Evolutionary conservation across 1,284 basidiomycete genomes (phyloP), one percentile per base, ranked within the genome.

Genomic region (Pyrrhoderma noxium): DNA sequence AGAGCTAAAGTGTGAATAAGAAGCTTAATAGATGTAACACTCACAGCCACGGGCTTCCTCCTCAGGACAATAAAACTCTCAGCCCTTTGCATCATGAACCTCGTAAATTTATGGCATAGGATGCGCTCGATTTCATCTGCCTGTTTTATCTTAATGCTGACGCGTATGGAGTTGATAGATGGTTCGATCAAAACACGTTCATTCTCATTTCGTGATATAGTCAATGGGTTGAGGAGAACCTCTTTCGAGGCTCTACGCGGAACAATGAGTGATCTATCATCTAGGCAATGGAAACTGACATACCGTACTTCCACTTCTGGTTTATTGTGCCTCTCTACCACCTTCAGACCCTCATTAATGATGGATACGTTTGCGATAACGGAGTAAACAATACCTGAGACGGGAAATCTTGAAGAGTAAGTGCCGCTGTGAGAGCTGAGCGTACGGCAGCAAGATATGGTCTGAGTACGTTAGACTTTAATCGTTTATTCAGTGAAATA

Each of bases 111-210:
- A 73, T 97, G 92, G 64, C 93, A 96, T 40, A 99, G 73, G 60
- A 99, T 96, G 54, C 89, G 82, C 68, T 99, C 96, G 59, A 97
- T 97, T 71, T 99, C 96, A 69, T 99, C 96, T 23, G 96, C 94
- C 66, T 99, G 96, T 70, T 99, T 99, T 69, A 99, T 98, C 70
- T 85, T 90, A 72, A 99, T 98, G 67, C 86, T 91, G 57, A 99
- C 74, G 27, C 96, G 85, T 63, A 99, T 89, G 1, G 93, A 96
- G 72, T 99, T 99, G 70, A 99, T 83, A 1, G 89, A 92, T 0
- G 95, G 87, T 69, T 99, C 96, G 69, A 99, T 93, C 60, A 98
- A 74, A 55, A 99, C 95, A 54, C 88, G 85, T 67, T 99, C 96
- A 61, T 93, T 89, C 71, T 98, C 93, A 67, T 97, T 98, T 59